Base-by-base conservation (phyloP, 2,329 filamentous ascomycete genomes). In the Dendrostoma leiphaemia region DNA sequence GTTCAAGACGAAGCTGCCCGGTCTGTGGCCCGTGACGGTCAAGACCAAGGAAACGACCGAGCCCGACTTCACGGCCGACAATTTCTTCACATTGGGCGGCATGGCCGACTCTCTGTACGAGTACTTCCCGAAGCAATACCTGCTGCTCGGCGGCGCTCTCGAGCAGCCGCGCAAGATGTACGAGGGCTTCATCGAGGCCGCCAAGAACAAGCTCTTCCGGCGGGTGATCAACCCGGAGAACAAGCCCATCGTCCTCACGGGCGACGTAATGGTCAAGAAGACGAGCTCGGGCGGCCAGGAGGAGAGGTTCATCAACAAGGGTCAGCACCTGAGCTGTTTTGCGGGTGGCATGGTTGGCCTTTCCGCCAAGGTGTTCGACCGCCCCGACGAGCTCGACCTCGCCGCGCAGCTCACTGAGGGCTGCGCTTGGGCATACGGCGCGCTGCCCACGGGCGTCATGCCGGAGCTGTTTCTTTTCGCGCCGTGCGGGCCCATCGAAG, bases 41-140 rank as follows among this genome's bases (percentile, higher is more conserved):
- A 74, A 83, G 57, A 51, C 45, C 38, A 46, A 53, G 24, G 35
- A 41, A 7, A 71, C 69, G 0, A 66, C 69, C 59, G 80, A 79
- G 0, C 84, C 85, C 4, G 73, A 84, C 12, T 76, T 89, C 35
- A 81, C 82, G 12, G 50, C 54, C 28, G 71, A 80, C 46, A 78
- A 85, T 58, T 69, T 79, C 40, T 83, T 82, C 59, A 78, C 77
- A 0, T 71, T 82, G 3, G 81, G 80, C 41, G 80, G 75, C 34
- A 80, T 79, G 74, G 74, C 78, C 3, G 81, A 84, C 63, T 82
- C 80, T 13, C 67, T 81, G 1, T 84, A 83, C 58, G 82, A 84
- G 63, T 93, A 91, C 65, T 79, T 89, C 59, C 75, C 80, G 0
- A 73, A 90, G 65, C 78, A 88, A 64, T 83, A 84, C 63, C 70